These are phyloP conservation scores for Cordyceps tenuipes DNA, from an alignment of 2,329 filamentous ascomycete species.

Conservation along the genomic window DNA sequence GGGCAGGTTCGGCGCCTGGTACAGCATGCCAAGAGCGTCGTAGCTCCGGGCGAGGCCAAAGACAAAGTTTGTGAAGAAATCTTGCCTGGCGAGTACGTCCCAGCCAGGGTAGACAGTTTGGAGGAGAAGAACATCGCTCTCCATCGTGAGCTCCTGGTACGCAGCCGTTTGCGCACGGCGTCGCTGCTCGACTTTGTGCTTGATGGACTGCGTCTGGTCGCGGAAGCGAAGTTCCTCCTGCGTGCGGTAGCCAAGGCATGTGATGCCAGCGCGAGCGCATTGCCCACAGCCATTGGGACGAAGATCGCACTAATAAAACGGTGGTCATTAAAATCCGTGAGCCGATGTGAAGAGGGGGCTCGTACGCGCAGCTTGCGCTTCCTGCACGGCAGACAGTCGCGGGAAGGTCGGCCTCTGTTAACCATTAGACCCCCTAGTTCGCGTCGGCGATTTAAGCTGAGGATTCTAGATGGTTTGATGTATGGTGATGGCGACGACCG, in stretches of 20 bases:
- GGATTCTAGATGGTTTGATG: not conserved
- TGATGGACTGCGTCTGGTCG: slow-evolving; percentile 16
- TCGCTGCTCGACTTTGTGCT: slow-evolving; percentile 12
- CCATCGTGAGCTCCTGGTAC: not conserved
- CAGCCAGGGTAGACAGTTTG: slow-evolving; percentile 12
- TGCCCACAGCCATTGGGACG: slow-evolving; percentile 17
- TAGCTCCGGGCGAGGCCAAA: slow-evolving; percentile 17
- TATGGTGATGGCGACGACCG: not conserved
- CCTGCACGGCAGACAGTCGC: slow-evolving; percentile 19
- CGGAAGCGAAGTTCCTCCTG: slow-evolving; percentile 18
- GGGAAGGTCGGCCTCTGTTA: slow-evolving; percentile 16
- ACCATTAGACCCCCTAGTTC: slow-evolving; percentile 16
- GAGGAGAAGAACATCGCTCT: not conserved
- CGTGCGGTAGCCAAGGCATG: slow-evolving; percentile 20
- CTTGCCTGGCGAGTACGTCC: slow-evolving; percentile 16
- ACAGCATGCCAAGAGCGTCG: slow-evolving; percentile 15
- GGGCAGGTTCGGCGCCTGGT: not conserved
- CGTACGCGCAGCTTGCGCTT: slow-evolving; percentile 19
- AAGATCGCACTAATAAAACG: slow-evolving; percentile 18
- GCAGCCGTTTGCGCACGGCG: not conserved
- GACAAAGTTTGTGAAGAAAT: slow-evolving; percentile 19
- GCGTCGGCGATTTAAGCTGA: not conserved
- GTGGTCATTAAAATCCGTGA: not conserved
- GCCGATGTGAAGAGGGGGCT: not conserved
- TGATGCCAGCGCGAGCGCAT: slow-evolving; percentile 17